Base-by-base conservation (phyloP, 305 asterid genomes). In the Stenogyne calaminthoides region DNA sequence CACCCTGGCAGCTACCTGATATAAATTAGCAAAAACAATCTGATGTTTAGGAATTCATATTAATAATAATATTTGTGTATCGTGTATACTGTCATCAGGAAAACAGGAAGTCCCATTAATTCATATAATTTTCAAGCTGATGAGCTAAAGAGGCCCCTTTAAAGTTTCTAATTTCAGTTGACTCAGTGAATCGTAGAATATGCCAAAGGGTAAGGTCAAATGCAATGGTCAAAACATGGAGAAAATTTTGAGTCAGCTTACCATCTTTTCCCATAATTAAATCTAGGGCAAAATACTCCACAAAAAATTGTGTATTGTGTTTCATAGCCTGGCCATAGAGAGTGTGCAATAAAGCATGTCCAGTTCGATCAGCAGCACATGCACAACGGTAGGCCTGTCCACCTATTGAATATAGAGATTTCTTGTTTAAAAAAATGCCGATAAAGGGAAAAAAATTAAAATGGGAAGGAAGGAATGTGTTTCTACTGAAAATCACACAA, bases 381-480 rank as follows among this genome's bases (percentile, higher is more conserved):
- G 99, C 99, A 83, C 99, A 94, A 44, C 98, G 98, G 75, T 95
- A 95, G 15, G 99, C 99, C 81, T 95, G 99, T 49, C 99, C 99
- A 76, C 99, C 99, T 95, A 57, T 6, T 70, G 69, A 64, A 56
- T 66, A 71, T 7, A 76, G 18, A 75, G 67, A 64, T 57, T 14
- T 15, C 51, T 18, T 11, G 9, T 54, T 65, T 25, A 56, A 74
- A 67, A 47, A 44, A 15, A 25, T 20, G 42, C 75, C 54, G 9
- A 20, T 6, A 9, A 55, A 55, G 14, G 32, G 60, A 55, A 55
- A 20, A 55, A 19, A 19, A 19, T 18, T 15, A 69, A 20, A 39
- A 22, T 25, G 64, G 44, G 16, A 37, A 14, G 27, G 10, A 7
- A 20, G 37, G 22, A 56, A 7, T n/a, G 40, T 46, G 37, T 44